Evolutionary conservation across 1,284 basidiomycete genomes (phyloP), one percentile per base, ranked within the genome.

Genomic region (Pterula multifida): DNA sequence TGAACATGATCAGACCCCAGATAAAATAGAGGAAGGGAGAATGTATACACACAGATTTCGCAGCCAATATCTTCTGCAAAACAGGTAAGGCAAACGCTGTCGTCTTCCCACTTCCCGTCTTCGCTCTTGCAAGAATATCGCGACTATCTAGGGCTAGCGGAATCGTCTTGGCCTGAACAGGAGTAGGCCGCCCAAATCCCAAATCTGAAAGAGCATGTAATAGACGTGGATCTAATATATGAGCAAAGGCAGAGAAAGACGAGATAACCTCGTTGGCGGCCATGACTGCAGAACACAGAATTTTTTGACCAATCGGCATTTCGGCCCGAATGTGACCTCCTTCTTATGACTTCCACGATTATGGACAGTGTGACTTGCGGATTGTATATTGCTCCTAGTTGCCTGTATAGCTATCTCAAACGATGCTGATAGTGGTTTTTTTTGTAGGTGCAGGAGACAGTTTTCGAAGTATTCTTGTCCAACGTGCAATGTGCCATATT

Each of bases 61-160:
- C 75, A 55, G 76, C 79, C 49, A 98, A 62, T 26, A 98, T 83
- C 63, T 91, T 94, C 63, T 98, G 95, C 0, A 92, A 70, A 15
- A 94, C 67, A 0, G 96, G 95, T 3, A 98, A 77, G 55, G 85
- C 91, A 64, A 98, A 99, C 2, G 96, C 93, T 1, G 90, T 89
- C 0, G 96, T 99, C 72, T 99, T 99, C 45, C 96, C 96, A 52
- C 89, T 93, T 12, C 96, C 96, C 1, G 96, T 98, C 32, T 90
- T 78, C 2, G 96, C 94, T 26, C 91, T 77, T 3, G 94, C 95
- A 22, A 99, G 78, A 50, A 99, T 88, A 66, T 99, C 96, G 48
- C 83, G 80, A 55, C 87, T 84, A 64, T 94, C 89, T 24, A 99
- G 76, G 0, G 90, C 90, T 22, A 92, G 73, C 3, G 91, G 90